Evolutionary conservation across 805 yeast species (phyloP), one percentile per base, ranked within the genome.

Genomic region (Lipomyces oligophaga): DNA sequence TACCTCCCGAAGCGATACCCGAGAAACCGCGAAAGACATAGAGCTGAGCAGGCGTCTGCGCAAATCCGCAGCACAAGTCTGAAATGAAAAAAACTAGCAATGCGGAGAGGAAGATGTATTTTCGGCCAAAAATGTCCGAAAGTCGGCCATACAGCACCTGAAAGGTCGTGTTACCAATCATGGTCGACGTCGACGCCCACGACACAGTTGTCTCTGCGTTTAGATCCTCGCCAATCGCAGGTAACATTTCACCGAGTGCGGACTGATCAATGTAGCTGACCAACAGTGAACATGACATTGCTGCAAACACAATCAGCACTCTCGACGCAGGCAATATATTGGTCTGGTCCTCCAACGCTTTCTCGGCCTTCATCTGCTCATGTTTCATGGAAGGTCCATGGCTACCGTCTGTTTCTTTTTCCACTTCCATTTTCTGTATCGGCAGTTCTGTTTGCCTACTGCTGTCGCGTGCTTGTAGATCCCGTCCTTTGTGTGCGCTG

Each of bases 171-270:
- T 78, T 79, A 1, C 89, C 80, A 24, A 85, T 65, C 26, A 85
- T 67, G 44, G 81, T 79, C 0, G 85, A 76, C 0, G 88, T 78
- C 3, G 88, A 87, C 2, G 83, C 81, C 89, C 90, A 83, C 2
- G 79, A 66, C 4, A 77, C 66, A 11, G 71, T 58, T n/a, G 70
- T 69, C 30, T 77, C 67, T 37, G 74, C 77, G 39, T 76, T 62
- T 59, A 80, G 69, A n/a, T 77, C 77, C 4, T 77, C 69, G n/a
- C 81, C 83, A 33, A 80, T 80, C 16, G 73, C 71, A 33, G 76
- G 72, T 60, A 80, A 66, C 11, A 80, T 70, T 2, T 82, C 76
- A 4, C 84, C 72, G 2, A 80, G 81, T 19, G 78, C 73, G 0
- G 85, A 78, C 15, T 79, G 71, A 58, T 80, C 85, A 10, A 80